Percentiles rank a stretch among this genome's conserved stretches.
These are phyloP conservation scores for Verticillium tricorpus DNA, from an alignment of 2,329 filamentous ascomycete genomes.

Conservation along the genomic window DNA sequence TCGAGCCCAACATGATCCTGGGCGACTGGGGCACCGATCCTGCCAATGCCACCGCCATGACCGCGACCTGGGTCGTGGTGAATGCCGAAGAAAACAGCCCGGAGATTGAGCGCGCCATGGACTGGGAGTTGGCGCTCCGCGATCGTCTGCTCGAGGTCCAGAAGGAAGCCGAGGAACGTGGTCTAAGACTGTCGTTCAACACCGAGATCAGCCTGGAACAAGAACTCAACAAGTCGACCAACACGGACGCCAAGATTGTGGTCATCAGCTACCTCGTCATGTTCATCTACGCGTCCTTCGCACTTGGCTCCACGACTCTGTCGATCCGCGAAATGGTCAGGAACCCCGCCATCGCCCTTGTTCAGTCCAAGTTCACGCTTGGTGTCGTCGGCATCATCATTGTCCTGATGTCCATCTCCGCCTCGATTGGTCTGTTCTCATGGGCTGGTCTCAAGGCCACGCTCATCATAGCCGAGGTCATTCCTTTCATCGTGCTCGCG, in stretches of 20 bases:
- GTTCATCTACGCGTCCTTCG: slow-evolving; percentile 95
- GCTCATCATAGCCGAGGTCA: slow-evolving; percentile 96
- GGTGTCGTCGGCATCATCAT: slow-evolving; percentile 94
- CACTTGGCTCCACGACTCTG: slow-evolving; percentile 82
- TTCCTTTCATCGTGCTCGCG: slow-evolving; percentile 92
- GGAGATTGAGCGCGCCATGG: slow-evolving; percentile 69
- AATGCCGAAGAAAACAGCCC: slow-evolving; percentile 74
- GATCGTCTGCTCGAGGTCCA: slow-evolving; percentile 72
- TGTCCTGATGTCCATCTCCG: slow-evolving; percentile 94
- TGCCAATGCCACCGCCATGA: slow-evolving; percentile 71
- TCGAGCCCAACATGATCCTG: slow-evolving; percentile 80
- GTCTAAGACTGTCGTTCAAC: slow-evolving; percentile 85
- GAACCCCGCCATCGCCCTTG: slow-evolving; percentile 79
- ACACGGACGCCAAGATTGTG: slow-evolving; percentile 96
- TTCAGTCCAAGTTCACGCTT: slow-evolving; percentile 94
- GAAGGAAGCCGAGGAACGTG: slow-evolving; percentile 69
- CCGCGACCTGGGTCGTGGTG: slow-evolving; percentile 91
- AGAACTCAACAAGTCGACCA: slow-evolving; percentile 96
- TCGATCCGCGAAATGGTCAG: slow-evolving; percentile 71
- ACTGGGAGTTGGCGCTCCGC: slow-evolving; percentile 82
- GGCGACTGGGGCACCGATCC: slow-evolving; percentile 72
- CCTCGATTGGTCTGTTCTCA: slow-evolving; percentile 92
- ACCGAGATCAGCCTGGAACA: slow-evolving; percentile 93
- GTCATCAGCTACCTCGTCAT: slow-evolving; percentile 97
- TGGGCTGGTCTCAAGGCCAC: slow-evolving; percentile 90